These are phyloP conservation scores for Avena sativa DNA, from an alignment of 176 grass and related monocot species.

Conservation along the genomic window DNA sequence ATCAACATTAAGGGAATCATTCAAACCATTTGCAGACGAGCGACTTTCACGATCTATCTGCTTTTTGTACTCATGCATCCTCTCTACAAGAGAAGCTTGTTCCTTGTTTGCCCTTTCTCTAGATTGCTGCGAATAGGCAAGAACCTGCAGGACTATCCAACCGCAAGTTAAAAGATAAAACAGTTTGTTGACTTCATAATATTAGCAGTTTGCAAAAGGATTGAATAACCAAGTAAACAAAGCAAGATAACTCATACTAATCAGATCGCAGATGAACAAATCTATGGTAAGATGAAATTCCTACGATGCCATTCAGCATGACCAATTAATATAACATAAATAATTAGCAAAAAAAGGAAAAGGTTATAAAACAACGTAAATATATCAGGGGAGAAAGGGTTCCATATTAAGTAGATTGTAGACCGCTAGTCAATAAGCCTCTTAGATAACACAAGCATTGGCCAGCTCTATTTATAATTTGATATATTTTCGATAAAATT, in stretches of 20 bases:
- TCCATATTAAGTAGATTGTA: not conserved
- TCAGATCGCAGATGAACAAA: conserved; percentile 14
- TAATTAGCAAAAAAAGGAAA: not conserved
- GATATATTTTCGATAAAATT: not conserved
- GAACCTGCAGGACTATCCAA: conserved; percentile 60
- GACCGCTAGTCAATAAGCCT: not conserved
- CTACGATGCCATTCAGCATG: conserved; percentile 6
- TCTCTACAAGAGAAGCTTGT: conserved; percentile 90
- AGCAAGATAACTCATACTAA: not conserved
- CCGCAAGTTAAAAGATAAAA: conserved; percentile 24
- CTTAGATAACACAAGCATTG: not conserved
- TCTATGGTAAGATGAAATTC: conserved; percentile 6
- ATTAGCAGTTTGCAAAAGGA: conserved; percentile 24
- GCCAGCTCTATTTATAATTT: not conserved
- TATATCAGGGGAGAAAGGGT: not conserved
- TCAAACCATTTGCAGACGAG: conserved; percentile 67
- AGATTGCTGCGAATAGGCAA: conserved; percentile 93
- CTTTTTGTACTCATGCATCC: conserved; percentile 96
- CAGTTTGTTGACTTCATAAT: conserved; percentile 32
- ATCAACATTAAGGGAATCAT: conserved; percentile 75
- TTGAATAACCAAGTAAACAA: conserved; percentile 40
- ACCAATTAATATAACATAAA: not conserved
- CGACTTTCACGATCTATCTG: conserved; percentile 86
- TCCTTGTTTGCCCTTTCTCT: conserved; percentile 85
- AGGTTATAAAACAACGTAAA: conserved; percentile 13